Base-by-base conservation (phyloP, 2,329 filamentous ascomycete species). In the Beauveria australis region DNA sequence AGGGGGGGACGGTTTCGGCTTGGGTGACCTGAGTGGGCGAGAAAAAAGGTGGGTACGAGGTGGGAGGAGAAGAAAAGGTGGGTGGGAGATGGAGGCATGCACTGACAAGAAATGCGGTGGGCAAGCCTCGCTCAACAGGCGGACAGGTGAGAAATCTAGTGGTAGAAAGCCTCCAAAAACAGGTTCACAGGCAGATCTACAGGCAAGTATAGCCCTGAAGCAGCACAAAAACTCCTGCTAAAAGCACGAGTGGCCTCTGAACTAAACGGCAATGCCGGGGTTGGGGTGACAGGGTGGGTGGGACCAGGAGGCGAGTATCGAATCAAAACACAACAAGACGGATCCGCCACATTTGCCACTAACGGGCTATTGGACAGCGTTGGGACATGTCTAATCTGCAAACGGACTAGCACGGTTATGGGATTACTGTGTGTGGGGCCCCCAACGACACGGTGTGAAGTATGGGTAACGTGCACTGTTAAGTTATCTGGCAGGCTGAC, bases 91-190 rank as follows among this genome's bases (percentile, higher is more conserved):
- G 54, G 40, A 60, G 59, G 59, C 41, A 60, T 53, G 59, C 59
- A 60, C 43, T 30, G 59, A 46, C 57, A 16, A 60, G 57, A 60
- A 60, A 55, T 60, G 59, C 52, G 59, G 59, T 54, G 43, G 51
- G 59, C 43, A 52, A 51, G 57, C 26, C 49, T 19, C 28, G 7
- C 28, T 30, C 41, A 41, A 59, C 47, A 59, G 47, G 53, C 12
- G 24, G 51, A 41, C 33, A 53, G 19, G 14, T 9, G n/a, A 40
- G 19, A 19, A 14, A 18, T 18, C 24, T 14, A 33, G 5, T 33
- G 48, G 18, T 2, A 8, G 12, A 8, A 33, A n/a, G 48, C 48
- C 40, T 18, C 18, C n/a, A 43, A 43, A n/a, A 43, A 14, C 30
- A 33, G 30, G 30, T 33, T 33, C 30, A 33, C 4, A n/a, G 30